Base-by-base conservation (phyloP, 306 rosid species). In the Corylus americana region DNA sequence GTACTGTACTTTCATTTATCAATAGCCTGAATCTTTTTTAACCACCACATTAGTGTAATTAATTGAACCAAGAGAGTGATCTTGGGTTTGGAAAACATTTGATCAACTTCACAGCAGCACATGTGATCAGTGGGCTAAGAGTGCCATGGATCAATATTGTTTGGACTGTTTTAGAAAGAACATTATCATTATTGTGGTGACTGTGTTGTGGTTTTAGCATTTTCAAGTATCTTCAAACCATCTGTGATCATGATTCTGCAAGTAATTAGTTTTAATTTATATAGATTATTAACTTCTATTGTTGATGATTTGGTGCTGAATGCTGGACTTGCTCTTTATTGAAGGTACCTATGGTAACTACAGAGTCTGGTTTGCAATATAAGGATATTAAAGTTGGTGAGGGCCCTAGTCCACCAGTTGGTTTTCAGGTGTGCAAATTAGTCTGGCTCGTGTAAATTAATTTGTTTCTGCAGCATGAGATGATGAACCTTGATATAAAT, bases 351-450 rank as follows among this genome's bases (percentile, higher is more conserved):
- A 73, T 78, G 91, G 90, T 91, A 84, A 94, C 95, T 55, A 92
- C 98, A 31, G 97, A 87, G 76, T 90, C 97, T 44, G 98, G 98
- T 81, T 88, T 94, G 91, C 94, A 90, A 73, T 94, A 91, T 78
- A 92, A 91, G 90, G 98, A 94, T 53, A 94, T 94, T 63, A 87
- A 91, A 85, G 92, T 90, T 54, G 98, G 98, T 72, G 78, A 59
- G 59, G 98, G 98, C 73, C 97, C 97, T 71, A 89, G 85, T 79
- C 98, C 98, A 78, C 98, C 97, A 45, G 85, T 87, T 76, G 98
- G 98, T 76, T 94, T 82, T 90, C 98, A 94, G 97, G 98, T 94
- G 57, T 58, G 84, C 73, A 49, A 80, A 78, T 67, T 63, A 11
- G 79, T 80, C 76, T 85, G 54, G 76, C 79, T 57, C 68, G 18